Evolutionary conservation across 192 early-diverging fungal species (phyloP).

Genomic region (Pilaira anomala): DNA sequence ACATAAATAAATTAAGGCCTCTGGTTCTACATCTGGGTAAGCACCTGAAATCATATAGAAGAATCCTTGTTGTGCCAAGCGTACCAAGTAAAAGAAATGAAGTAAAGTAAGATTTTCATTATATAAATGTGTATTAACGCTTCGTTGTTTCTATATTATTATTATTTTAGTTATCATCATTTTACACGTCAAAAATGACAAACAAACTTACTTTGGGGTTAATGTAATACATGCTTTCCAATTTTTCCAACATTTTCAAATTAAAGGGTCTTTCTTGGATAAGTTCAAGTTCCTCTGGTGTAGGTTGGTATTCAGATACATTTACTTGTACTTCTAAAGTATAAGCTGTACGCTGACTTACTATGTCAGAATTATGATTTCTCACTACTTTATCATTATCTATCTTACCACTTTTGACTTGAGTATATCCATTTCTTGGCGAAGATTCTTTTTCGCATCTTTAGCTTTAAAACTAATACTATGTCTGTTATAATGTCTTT

Average conservation of each 20-base stretch:
- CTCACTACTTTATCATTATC: too few species aligned
- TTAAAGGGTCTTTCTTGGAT: not conserved
- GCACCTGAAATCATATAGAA: not conserved
- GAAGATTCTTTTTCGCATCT: too few species aligned
- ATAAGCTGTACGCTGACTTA: not conserved
- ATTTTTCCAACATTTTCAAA: not conserved
- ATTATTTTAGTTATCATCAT: not conserved
- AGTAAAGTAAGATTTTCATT: not conserved
- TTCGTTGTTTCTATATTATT: not conserved
- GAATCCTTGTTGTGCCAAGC: slow-evolving; percentile 15
- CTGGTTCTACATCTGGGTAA: slow-evolving; percentile 9
- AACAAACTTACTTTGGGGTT: not conserved
- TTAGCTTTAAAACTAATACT: too few species aligned
- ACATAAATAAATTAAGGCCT: slow-evolving; percentile 12
- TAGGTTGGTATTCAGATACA: not conserved
- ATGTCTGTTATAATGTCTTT: too few species aligned
- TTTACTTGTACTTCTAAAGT: not conserved
- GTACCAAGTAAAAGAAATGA: slow-evolving; percentile 16
- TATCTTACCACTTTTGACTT: too few species aligned
- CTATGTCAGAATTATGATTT: too few species aligned
- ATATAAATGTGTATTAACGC: not conserved
- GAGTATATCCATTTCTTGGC: too few species aligned
- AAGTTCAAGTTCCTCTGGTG: not conserved
- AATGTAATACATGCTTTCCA: not conserved
- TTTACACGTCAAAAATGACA: not conserved